Percentiles rank a stretch among this genome's conserved stretches.
phyloP scores from a whole-genome alignment of 163 green algal genomes.

The Picocystis sp. region DNA sequence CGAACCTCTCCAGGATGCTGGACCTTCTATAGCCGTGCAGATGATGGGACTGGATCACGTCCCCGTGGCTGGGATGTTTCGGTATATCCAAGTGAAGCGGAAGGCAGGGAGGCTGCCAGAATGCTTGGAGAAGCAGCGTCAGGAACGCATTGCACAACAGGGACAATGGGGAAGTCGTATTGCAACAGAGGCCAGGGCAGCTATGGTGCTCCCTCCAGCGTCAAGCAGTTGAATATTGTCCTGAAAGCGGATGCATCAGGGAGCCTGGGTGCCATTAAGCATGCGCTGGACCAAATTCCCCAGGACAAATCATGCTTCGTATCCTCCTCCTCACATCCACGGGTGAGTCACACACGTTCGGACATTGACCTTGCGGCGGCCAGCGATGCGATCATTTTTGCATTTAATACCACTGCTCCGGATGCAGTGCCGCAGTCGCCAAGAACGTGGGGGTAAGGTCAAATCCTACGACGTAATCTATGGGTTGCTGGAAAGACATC shows the following conservation, averaged over 20 bases:
- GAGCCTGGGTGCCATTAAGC: conserved; percentile 73
- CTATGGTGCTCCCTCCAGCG: neutral
- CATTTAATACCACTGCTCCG: conserved; percentile 59
- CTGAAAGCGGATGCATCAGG: conserved; percentile 61
- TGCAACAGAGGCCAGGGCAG: conserved; percentile 32
- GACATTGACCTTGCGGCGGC: conserved; percentile 86
- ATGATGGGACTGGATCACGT: conserved; percentile 67
- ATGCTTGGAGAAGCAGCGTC: conserved; percentile 22
- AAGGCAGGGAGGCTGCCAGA: conserved; percentile 16
- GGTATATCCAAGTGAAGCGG: conserved; percentile 16
- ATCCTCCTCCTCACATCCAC: conserved; percentile 57
- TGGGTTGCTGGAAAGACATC: conserved; percentile 85
- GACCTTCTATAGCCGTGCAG: conserved; percentile 72
- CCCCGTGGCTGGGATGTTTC: conserved; percentile 43
- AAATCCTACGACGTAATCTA: conserved; percentile 88
- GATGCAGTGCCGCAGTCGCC: conserved; percentile 41
- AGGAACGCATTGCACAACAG: conserved; percentile 46
- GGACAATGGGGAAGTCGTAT: conserved; percentile 26
- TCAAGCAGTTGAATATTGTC: conserved; percentile 15
- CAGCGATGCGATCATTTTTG: conserved; percentile 60
- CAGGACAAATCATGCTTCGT: conserved; percentile 74
- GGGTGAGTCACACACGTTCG: conserved; percentile 56
- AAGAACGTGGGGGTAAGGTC: conserved; percentile 52
- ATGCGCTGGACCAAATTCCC: conserved; percentile 52
- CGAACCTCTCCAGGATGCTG: conserved; percentile 31